phyloP scores from a whole-genome alignment of 352 stramenopile genomes.

The Globisporangium carolinianum region DNA sequence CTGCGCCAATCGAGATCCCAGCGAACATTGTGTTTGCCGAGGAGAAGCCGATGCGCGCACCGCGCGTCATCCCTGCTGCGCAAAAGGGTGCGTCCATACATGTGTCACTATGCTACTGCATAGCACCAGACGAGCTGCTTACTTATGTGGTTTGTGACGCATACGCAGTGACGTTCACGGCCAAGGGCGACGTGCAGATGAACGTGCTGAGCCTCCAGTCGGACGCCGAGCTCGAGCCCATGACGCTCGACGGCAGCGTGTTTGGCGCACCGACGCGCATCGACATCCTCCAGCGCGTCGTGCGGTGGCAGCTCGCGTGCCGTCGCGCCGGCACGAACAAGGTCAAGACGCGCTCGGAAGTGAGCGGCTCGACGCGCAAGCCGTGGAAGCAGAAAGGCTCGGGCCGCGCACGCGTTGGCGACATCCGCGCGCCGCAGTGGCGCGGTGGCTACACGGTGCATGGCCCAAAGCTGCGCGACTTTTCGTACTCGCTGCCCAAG shows the following conservation, averaged over 20 bases:
- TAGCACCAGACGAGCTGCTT: no score
- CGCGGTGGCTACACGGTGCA: slow-evolving; percentile 81
- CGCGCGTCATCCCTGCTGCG: slow-evolving; percentile 55
- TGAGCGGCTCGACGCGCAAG: slow-evolving; percentile 84
- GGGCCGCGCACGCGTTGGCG: slow-evolving; percentile 79
- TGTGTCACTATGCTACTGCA: no score
- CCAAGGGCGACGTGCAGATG: slow-evolving; percentile 55
- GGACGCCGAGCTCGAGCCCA: slow-evolving; percentile 27
- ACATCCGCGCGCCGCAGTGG: slow-evolving; percentile 82
- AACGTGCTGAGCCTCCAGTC: slow-evolving; percentile 56
- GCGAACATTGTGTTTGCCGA: slow-evolving; percentile 65
- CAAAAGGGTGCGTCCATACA: slow-evolving; percentile 27
- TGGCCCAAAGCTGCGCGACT: slow-evolving; percentile 77
- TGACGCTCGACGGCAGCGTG: slow-evolving; percentile 64
- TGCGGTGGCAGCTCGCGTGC: slow-evolving; percentile 83
- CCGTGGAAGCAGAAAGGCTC: slow-evolving; percentile 87
- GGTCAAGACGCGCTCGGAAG: slow-evolving; percentile 84
- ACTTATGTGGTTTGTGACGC: background rate
- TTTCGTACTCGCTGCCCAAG: slow-evolving; percentile 84
- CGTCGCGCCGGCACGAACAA: slow-evolving; percentile 83
- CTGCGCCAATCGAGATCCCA: slow-evolving; percentile 24
- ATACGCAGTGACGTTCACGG: slow-evolving; percentile 30
- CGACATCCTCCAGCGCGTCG: slow-evolving; percentile 85
- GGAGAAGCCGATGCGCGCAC: slow-evolving; percentile 60
- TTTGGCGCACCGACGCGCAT: slow-evolving; percentile 74